Base-by-base conservation (phyloP, 2,329 filamentous ascomycete species). In the Sphaerostilbella broomeana region DNA sequence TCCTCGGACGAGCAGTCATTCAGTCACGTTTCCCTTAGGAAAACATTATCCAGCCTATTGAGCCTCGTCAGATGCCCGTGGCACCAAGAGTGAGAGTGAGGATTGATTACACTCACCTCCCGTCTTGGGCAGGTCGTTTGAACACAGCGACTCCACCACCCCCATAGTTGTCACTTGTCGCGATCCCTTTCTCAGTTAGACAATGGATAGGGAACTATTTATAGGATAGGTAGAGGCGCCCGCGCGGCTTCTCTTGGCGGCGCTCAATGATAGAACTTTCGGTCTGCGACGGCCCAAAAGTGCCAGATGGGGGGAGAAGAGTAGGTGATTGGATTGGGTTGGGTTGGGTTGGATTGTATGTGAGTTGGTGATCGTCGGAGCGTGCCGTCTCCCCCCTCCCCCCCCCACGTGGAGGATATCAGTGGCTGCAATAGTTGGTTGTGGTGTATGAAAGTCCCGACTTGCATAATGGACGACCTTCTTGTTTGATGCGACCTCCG, bases 91-190 rank as follows among this genome's bases (percentile, higher is more conserved):
- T n/a, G n/a, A n/a, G n/a, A n/a, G n/a, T n/a, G n/a, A n/a, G n/a
- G n/a, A n/a, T n/a, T 7, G 25, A 12, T n/a, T 27, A 27, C 25
- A 27, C 25, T 27, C 25, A 24, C 40, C 24, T 42, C 27, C 39
- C 39, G 12, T 27, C 20, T 42, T 37, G 18, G 33, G 40, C 28
- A 42, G 40, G 40, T 42, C 40, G n/a, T n/a, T n/a, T n/a, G n/a
- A n/a, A n/a, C n/a, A n/a, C n/a, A n/a, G 5, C 22, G 19, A 15
- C 16, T 35, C 25, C 20, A 33, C 3, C 19, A n/a, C 18, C 37
- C 17, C 22, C 17, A 22, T 24, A 22, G n/a, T 37, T 28, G 25
- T 26, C 32, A 27, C 38, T 27, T 12, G 29, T 32, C 22, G 12
- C 22, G 22, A 40, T 33, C 24, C 21, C 20, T 25, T 16, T 31